Evolutionary conservation across 2,329 filamentous ascomycete genomes (phyloP).

Genomic region (Coniochaeta hoffmannii): DNA sequence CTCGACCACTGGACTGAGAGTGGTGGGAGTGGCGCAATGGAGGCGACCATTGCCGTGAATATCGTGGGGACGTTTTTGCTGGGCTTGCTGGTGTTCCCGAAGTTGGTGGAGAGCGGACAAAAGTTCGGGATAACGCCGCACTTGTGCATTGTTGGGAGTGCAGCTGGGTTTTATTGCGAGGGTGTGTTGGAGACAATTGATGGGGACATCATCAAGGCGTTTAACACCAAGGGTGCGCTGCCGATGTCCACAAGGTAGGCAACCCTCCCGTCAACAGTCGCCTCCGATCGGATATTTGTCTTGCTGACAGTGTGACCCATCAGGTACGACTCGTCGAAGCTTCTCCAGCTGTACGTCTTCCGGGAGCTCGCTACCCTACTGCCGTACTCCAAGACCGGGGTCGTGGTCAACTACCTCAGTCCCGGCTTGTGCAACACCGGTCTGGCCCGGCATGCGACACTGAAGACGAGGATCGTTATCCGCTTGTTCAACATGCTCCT

Average conservation of each 20-base stretch:
- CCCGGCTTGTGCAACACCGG: background rate
- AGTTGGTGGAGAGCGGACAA: background rate
- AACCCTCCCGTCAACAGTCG: background rate
- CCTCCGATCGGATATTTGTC: no score
- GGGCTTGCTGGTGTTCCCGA: background rate
- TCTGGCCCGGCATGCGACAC: background rate
- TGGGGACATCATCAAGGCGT: background rate
- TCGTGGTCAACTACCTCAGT: background rate
- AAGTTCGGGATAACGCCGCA: background rate
- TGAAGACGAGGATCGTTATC: background rate
- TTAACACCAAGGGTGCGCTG: background rate
- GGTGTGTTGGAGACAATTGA: background rate
- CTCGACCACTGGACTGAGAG: background rate
- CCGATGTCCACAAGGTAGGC: background rate
- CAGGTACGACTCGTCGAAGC: background rate
- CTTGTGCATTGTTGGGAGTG: background rate
- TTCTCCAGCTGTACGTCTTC: background rate
- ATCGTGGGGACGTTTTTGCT: conserved; percentile 1
- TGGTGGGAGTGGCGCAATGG: background rate
- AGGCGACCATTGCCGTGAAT: background rate
- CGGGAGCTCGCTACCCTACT: background rate
- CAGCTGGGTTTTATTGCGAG: background rate
- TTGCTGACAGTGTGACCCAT: background rate
- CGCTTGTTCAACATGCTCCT: background rate
- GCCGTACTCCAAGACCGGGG: background rate